Evolutionary conservation across 176 grass and related monocot species (phyloP).

Genomic region (Avena sativa): DNA sequence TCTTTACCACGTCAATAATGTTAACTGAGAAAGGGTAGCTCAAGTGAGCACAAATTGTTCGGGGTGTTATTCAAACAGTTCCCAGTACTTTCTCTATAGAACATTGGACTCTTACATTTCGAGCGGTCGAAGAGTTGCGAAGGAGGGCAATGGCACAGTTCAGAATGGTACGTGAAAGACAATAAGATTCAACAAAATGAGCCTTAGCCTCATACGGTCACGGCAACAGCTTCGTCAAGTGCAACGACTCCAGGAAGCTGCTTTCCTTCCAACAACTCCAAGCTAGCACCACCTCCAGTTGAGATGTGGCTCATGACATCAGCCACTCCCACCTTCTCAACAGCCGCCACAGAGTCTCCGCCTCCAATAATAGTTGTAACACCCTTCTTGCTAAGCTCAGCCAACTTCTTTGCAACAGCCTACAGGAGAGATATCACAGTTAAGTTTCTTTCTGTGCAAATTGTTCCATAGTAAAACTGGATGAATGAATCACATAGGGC

Average conservation of each 20-base stretch:
- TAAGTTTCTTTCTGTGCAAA: constrained; percentile 10
- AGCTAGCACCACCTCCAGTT: constrained; percentile 75
- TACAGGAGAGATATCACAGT: constrained; percentile 37
- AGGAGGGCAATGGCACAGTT: constrained; percentile 16
- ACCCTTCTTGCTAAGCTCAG: constrained; percentile 69
- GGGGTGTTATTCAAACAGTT: constrained; percentile 40
- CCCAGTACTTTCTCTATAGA: constrained; percentile 59
- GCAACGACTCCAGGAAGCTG: constrained; percentile 72
- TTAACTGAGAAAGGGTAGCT: background rate
- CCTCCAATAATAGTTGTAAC: constrained; percentile 84
- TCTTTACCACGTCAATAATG: background rate
- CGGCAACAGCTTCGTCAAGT: constrained; percentile 52
- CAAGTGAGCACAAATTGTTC: constrained; percentile 5
- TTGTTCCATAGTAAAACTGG: constrained; percentile 22
- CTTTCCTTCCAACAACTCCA: constrained; percentile 84
- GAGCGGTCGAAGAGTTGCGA: constrained; percentile 1
- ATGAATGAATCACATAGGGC: background rate
- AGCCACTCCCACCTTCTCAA: constrained; percentile 86
- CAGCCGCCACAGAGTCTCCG: constrained; percentile 76
- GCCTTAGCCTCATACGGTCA: constrained; percentile 62
- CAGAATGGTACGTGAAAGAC: constrained; percentile 14
- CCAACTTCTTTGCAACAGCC: constrained; percentile 77
- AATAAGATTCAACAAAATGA: constrained; percentile 42
- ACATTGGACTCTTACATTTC: constrained; percentile 49
- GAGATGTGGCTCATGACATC: constrained; percentile 87